Conservation (phyloP, 2,329 filamentous ascomycete genomes). For the Sarocladium oryzae region DNA sequence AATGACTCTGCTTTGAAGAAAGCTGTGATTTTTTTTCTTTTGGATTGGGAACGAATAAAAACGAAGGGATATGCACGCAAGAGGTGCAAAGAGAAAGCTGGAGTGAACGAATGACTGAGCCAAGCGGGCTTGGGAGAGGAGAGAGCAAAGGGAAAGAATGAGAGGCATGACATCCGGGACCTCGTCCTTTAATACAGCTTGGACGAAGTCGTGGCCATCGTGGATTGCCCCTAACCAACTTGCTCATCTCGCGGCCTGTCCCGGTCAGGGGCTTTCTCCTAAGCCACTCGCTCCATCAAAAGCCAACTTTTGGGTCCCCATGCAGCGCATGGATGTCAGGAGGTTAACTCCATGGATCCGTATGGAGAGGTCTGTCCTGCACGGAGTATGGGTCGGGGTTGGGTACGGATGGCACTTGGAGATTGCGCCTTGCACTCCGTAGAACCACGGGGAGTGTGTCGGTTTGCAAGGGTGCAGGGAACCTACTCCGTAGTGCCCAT, state of each 20-base stretch:
- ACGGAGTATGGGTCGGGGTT: not conserved
- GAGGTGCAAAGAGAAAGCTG: not conserved
- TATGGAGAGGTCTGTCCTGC: too few species aligned
- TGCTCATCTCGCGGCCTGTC: not conserved
- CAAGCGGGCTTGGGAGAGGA: not conserved
- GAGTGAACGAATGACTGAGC: constrained; percentile 5
- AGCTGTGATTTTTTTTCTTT: constrained; percentile 1
- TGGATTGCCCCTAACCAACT: not conserved
- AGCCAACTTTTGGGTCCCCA: not conserved
- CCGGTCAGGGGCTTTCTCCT: not conserved
- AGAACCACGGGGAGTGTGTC: not conserved
- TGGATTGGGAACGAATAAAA: not conserved
- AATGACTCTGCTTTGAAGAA: constrained; percentile 10
- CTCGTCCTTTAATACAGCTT: constrained; percentile 1
- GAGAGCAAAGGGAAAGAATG: constrained; percentile 1
- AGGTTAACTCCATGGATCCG: too few species aligned
- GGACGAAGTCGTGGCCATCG: too few species aligned
- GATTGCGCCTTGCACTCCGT: not conserved
- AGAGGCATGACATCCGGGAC: not conserved
- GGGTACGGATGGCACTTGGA: not conserved
- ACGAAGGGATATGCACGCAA: constrained; percentile 5
- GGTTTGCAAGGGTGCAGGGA: not conserved
- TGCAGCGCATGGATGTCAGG: not conserved
- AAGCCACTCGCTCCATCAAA: not conserved
- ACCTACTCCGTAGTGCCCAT: too few species aligned